Evolutionary conservation across 208 protist genomes (phyloP).

Genomic region (Crithidia fasciculata): DNA sequence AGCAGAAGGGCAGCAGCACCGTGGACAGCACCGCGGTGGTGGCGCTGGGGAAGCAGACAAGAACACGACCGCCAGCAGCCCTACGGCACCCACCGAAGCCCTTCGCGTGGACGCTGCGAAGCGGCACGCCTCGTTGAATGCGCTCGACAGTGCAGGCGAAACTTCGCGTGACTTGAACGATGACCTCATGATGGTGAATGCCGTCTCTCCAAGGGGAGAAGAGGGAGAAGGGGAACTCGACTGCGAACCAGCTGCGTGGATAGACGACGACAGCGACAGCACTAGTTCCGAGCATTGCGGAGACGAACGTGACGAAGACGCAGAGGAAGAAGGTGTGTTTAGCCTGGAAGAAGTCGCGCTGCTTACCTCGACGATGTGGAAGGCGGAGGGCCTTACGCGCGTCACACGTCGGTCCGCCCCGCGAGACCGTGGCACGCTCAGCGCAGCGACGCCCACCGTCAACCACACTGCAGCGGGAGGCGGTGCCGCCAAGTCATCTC

Average conservation of each 20-base stretch:
- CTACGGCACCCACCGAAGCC: too few relatives aligned
- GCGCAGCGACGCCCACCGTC: too few relatives aligned
- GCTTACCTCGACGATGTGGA: conserved; percentile 36
- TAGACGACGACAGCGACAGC: not conserved
- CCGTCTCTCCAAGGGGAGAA: not conserved
- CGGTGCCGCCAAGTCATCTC: too few relatives aligned
- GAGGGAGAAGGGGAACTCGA: not conserved
- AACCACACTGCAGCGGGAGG: too few relatives aligned
- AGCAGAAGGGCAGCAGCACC: too few relatives aligned
- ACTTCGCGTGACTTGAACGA: not conserved
- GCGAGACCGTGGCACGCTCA: not conserved
- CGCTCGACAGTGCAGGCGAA: not conserved
- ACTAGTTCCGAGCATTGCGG: too few relatives aligned
- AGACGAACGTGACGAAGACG: not conserved
- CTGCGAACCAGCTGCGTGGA: not conserved
- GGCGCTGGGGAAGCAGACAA: too few relatives aligned
- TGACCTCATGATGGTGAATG: not conserved
- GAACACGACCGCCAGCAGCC: too few relatives aligned
- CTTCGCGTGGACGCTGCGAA: too few relatives aligned
- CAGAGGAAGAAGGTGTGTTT: conserved; percentile 25
- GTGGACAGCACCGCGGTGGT: too few relatives aligned
- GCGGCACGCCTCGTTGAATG: too few relatives aligned
- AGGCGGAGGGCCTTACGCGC: conserved; percentile 30
- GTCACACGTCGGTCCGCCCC: not conserved
- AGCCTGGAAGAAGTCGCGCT: conserved; percentile 22